phyloP scores from a whole-genome alignment of 1,284 basidiomycete genomes.

The Leccinum pallidistipes region DNA sequence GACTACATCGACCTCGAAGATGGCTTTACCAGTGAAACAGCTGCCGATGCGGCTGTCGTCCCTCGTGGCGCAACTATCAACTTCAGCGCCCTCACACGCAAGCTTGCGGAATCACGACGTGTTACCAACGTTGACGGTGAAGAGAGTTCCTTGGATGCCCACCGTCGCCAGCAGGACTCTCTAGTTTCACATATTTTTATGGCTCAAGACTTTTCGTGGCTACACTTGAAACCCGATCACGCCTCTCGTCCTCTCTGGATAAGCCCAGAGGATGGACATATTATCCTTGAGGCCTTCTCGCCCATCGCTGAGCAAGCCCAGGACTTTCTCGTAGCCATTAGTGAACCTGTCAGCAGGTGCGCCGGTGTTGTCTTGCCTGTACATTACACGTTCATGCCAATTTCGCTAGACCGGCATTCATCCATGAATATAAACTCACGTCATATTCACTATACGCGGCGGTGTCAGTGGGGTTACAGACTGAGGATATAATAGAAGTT shows the following conservation, averaged over 20 bases:
- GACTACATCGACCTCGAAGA: slow-evolving; percentile 59
- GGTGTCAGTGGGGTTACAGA: slow-evolving; percentile 97
- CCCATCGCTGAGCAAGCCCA: slow-evolving; percentile 98
- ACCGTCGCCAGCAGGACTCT: slow-evolving; percentile 67
- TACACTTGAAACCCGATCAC: slow-evolving; percentile 89
- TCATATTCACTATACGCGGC: slow-evolving; percentile 98
- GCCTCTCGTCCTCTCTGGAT: slow-evolving; percentile 92
- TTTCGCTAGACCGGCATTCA: slow-evolving; percentile 83
- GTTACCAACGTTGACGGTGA: slow-evolving; percentile 38
- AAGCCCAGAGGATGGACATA: slow-evolving; percentile 89
- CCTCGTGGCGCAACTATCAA: slow-evolving; percentile 77
- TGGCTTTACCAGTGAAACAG: slow-evolving; percentile 48
- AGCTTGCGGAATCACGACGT: slow-evolving; percentile 61
- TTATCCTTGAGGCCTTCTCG: slow-evolving; percentile 95
- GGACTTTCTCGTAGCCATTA: slow-evolving; percentile 97
- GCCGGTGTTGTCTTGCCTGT: slow-evolving; percentile 35
- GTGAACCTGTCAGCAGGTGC: slow-evolving; percentile 97
- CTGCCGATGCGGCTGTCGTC: slow-evolving; percentile 55
- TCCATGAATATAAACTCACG: slow-evolving; percentile 99
- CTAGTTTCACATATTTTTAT: slow-evolving; percentile 78
- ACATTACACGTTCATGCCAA: slow-evolving; percentile 32
- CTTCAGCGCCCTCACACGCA: slow-evolving; percentile 75
- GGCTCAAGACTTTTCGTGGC: slow-evolving; percentile 82
- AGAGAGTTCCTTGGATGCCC: slow-evolving; percentile 50
- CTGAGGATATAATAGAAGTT: slow-evolving; percentile 98